Conservation (phyloP, 2,329 filamentous ascomycete genomes). For the Exserohilum rostratum region DNA sequence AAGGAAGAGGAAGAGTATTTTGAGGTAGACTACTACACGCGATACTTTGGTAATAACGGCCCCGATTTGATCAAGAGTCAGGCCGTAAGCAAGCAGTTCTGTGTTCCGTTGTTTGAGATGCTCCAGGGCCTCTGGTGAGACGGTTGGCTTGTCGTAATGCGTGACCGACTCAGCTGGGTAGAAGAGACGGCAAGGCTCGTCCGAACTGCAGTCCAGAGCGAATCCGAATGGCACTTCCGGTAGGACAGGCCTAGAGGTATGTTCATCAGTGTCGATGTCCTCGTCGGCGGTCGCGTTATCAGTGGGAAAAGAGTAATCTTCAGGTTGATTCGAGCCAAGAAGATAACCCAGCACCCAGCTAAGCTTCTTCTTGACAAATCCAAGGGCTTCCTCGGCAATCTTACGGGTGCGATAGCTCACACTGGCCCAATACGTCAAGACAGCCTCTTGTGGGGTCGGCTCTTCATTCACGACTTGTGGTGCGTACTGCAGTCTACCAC, state of each 20-base stretch:
- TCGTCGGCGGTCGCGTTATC: background rate
- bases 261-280: background rate
- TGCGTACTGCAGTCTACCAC: conserved; percentile 25
- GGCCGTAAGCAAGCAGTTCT: background rate
- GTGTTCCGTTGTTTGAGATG: background rate
- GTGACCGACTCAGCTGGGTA: background rate
- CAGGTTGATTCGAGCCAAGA: background rate
- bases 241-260: background rate
- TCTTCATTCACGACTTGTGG: conserved; percentile 16
- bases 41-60: background rate
- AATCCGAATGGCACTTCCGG: conserved; percentile 20
- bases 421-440: conserved; percentile 7
- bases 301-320: background rate
- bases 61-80: background rate
- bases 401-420: conserved; percentile 1
- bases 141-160: background rate
- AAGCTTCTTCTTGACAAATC: conserved; percentile 1
- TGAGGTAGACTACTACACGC: background rate
- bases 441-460: conserved; percentile 6
- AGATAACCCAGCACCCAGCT: background rate
- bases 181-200: conserved; percentile 15
- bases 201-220: conserved; percentile 7
- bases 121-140: background rate
- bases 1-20: background rate
- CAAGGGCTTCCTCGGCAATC: background rate